Percentiles rank a stretch among this genome's conserved stretches.
These are phyloP conservation scores for Solanum clarkiae DNA, from an alignment of 257 asterid species.

Conservation along the genomic window DNA sequence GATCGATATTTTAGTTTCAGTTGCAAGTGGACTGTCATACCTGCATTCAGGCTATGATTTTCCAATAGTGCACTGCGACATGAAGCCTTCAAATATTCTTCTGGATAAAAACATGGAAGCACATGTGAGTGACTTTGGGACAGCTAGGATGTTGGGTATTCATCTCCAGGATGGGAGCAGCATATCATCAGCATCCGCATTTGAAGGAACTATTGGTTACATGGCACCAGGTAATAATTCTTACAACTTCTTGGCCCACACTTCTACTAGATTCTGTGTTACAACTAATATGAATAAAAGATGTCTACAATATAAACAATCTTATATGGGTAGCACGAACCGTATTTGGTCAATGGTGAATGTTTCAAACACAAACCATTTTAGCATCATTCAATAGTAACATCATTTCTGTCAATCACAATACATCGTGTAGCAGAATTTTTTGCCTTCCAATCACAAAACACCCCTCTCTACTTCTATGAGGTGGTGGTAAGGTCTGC, in stretches of 20 bases:
- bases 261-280: neutral
- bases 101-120: constrained; percentile 42
- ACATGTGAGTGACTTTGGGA: constrained; percentile 82
- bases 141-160: constrained; percentile 66
- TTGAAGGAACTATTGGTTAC: constrained; percentile 92
- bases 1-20: constrained; percentile 45
- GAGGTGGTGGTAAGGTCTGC: too few species aligned
- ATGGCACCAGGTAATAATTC: constrained; percentile 60
- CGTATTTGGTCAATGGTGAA: neutral
- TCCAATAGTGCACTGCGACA: constrained; percentile 75
- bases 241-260: neutral
- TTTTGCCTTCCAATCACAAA: neutral
- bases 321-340: neutral
- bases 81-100: constrained; percentile 86
- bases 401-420: neutral
- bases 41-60: constrained; percentile 65
- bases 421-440: neutral
- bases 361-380: neutral
- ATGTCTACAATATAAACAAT: neutral
- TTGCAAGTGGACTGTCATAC: constrained; percentile 50
- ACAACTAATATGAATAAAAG: neutral
- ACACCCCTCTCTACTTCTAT: neutral
- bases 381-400: neutral
- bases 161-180: constrained; percentile 33
- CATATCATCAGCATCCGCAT: constrained; percentile 42